Conservation (phyloP, 805 yeast species). For the Monosporozyma yasuniensis region DNA sequence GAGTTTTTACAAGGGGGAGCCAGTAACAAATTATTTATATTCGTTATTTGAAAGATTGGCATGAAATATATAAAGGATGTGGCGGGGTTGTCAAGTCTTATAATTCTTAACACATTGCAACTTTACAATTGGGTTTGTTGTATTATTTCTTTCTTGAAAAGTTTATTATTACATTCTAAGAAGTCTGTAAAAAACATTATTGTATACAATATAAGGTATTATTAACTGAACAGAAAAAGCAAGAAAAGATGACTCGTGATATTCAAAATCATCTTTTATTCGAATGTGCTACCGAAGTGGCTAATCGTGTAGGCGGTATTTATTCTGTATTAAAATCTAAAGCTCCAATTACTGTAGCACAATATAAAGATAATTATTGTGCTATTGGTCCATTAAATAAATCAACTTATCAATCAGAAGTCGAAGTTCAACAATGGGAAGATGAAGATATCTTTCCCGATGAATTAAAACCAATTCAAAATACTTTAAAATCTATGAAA, state of each 20-base stretch:
- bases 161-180: too few species aligned
- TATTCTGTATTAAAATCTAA: conserved; percentile 93
- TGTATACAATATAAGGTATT: too few species aligned
- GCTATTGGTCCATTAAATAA: conserved; percentile 79
- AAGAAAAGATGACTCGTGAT: conserved; percentile 58
- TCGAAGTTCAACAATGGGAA: conserved; percentile 59
- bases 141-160: too few species aligned
- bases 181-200: not conserved
- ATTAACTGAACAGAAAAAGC: too few species aligned
- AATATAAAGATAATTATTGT: conserved; percentile 79
- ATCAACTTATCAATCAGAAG: conserved; percentile 67
- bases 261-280: conserved; percentile 78
- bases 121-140: too few species aligned
- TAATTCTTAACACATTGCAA: too few species aligned
- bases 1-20: too few species aligned
- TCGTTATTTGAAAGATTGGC: too few species aligned
- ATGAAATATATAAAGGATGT: too few species aligned
- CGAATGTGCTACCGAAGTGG: conserved; percentile 95
- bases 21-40: too few species aligned
- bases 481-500: conserved; percentile 66
- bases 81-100: too few species aligned
- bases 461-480: conserved; percentile 22
- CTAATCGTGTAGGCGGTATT: conserved; percentile 95
- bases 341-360: conserved; percentile 93
- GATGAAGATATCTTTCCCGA: conserved; percentile 34